Percentiles rank a stretch among this genome's conserved stretches.
Conservation (phyloP, 116 monocot genomes). For the Posidonia oceanica region DNA sequence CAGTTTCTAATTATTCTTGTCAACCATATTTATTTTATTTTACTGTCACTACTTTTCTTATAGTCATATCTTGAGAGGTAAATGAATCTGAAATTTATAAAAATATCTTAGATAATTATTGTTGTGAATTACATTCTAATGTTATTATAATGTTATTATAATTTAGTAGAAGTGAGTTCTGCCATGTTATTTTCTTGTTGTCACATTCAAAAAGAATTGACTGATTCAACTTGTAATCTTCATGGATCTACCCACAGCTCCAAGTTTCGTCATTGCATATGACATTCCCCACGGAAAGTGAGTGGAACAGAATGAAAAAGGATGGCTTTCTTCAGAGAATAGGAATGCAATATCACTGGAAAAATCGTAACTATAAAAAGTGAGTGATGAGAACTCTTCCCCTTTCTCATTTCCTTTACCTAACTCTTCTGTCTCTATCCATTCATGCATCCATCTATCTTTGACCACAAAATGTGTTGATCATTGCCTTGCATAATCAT, state of each 20-base stretch:
- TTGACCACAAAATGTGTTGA: neutral
- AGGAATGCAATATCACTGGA: conserved; percentile 99
- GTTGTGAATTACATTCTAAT: too few species aligned
- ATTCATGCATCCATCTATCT: neutral
- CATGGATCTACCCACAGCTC: conserved; percentile 23
- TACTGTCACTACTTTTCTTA: too few species aligned
- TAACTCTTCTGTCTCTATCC: neutral
- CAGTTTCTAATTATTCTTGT: too few species aligned
- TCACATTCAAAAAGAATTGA: neutral
- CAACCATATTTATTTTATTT: too few species aligned
- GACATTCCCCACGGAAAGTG: conserved; percentile 78
- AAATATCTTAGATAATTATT: too few species aligned
- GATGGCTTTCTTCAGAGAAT: conserved; percentile 80
- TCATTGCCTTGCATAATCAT: too few species aligned
- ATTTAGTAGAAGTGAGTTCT: too few species aligned
- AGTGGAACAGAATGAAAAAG: conserved; percentile 70
- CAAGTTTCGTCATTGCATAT: conserved; percentile 88
- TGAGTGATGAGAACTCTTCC: conserved; percentile 17
- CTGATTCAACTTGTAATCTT: neutral
- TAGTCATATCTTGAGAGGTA: too few species aligned
- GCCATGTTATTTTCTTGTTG: neutral
- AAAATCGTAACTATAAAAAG: conserved; percentile 84
- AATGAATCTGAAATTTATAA: too few species aligned
- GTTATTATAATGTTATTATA: too few species aligned
- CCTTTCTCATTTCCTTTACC: neutral